Percentiles rank a stretch among this genome's conserved stretches.
Evolutionary conservation across 441 rosid genomes (phyloP).

Genomic region (Erodium texanum): DNA sequence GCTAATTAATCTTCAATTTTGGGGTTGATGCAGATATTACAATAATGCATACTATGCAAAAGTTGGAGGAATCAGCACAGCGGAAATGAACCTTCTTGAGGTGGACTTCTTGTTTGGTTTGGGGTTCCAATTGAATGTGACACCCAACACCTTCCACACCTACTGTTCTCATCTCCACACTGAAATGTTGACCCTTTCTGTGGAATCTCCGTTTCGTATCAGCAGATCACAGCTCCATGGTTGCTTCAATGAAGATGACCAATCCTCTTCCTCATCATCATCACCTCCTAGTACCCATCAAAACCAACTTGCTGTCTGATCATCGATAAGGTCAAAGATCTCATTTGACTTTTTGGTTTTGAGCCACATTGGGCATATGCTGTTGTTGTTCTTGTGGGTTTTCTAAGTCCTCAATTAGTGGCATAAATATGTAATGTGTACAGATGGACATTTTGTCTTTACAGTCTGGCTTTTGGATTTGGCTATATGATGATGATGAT

Average conservation of each 20-base stretch:
- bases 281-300: conserved; percentile 25
- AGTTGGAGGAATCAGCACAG: conserved; percentile 20
- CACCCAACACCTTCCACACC: conserved; percentile 48
- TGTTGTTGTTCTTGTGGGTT: too few relatives aligned
- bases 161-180: conserved; percentile 51
- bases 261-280: neutral
- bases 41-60: conserved; percentile 74
- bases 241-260: conserved; percentile 47
- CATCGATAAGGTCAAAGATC: neutral
- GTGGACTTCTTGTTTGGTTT: conserved; percentile 75
- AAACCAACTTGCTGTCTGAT: conserved; percentile 44
- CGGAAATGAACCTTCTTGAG: conserved; percentile 81
- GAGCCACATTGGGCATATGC: neutral
- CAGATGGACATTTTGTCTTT: conserved; percentile 10
- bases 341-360: neutral
- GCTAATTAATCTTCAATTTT: too few relatives aligned
- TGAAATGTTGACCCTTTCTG: conserved; percentile 40
- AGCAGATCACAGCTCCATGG: conserved; percentile 16
- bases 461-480: conserved; percentile 16
- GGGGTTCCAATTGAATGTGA: conserved; percentile 68
- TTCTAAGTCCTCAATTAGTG: neutral
- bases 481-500: neutral
- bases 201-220: conserved; percentile 17
- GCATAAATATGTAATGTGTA: neutral
- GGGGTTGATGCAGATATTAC: conserved; percentile 42